Conservation (phyloP, 345 rosid species). For the Eucalyptus grandis region DNA sequence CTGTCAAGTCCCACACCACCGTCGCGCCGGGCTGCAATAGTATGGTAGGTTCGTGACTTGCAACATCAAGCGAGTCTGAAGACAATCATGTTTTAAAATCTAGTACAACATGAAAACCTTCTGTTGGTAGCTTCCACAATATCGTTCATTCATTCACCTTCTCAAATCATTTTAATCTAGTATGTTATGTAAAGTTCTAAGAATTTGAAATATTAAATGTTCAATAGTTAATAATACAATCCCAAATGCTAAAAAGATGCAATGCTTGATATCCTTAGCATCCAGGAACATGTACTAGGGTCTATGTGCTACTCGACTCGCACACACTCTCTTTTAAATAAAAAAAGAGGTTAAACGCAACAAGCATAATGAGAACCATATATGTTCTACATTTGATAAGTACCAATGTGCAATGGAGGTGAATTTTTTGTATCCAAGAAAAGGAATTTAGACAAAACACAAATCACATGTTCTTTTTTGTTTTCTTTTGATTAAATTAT, state of each 20-base stretch:
- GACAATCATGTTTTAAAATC: background rate
- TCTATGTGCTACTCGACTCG: background rate
- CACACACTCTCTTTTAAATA: background rate
- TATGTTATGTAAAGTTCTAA: background rate
- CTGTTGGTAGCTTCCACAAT: background rate
- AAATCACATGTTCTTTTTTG: background rate
- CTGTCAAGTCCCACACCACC: constrained; percentile 33
- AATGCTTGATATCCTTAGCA: background rate
- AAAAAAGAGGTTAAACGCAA: too few relatives aligned
- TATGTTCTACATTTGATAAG: background rate
- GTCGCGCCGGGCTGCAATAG: constrained; percentile 27
- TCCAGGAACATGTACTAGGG: background rate
- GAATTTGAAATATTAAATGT: background rate
- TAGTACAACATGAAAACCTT: background rate
- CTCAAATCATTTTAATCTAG: background rate
- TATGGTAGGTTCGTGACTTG: background rate
- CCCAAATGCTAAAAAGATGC: background rate
- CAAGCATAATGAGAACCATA: too few relatives aligned
- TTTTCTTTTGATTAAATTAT: background rate
- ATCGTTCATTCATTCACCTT: background rate
- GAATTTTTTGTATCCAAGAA: background rate
- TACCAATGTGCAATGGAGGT: background rate
- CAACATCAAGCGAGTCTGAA: background rate
- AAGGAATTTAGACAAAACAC: background rate
- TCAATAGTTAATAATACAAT: background rate